Percentiles rank a stretch among this genome's conserved stretches.
These are phyloP conservation scores for Isabelozyma rhagii DNA, from an alignment of 805 yeast genomes.

Conservation along the genomic window DNA sequence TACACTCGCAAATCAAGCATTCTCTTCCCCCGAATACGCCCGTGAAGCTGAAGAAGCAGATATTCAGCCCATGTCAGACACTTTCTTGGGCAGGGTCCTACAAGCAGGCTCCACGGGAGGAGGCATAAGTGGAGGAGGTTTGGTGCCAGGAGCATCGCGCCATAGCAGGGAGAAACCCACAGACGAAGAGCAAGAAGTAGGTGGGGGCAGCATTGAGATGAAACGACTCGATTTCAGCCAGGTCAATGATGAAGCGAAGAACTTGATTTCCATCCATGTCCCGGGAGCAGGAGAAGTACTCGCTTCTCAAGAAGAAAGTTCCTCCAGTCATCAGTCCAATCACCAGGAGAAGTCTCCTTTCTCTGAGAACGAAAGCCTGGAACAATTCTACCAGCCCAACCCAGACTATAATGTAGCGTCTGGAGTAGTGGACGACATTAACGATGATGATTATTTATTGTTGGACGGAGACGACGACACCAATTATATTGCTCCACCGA, in stretches of 20 bases:
- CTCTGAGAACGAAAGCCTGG: slow-evolving; percentile 1
- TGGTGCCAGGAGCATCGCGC: slow-evolving; percentile 38
- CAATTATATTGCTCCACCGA: slow-evolving; percentile 36
- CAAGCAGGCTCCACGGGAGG: slow-evolving; percentile 19
- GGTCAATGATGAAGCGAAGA: slow-evolving; percentile 51
- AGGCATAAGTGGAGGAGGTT: slow-evolving; percentile 37
- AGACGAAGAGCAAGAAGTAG: slow-evolving; percentile 19
- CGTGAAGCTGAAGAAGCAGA: slow-evolving; percentile 9
- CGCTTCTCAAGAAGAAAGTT: not conserved
- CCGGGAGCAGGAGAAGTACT: slow-evolving; percentile 15
- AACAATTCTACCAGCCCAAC: slow-evolving; percentile 37
- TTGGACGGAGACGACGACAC: slow-evolving; percentile 30
- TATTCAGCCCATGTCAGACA: slow-evolving; percentile 24
- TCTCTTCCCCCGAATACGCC: slow-evolving; percentile 11
- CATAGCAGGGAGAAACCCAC: slow-evolving; percentile 9
- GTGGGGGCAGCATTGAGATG: slow-evolving; percentile 47
- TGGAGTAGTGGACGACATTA: slow-evolving; percentile 20
- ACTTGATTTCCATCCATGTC: slow-evolving; percentile 50
- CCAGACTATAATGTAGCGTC: slow-evolving; percentile 41
- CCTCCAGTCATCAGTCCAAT: not conserved
- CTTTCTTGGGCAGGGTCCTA: slow-evolving; percentile 38
- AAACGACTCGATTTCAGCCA: slow-evolving; percentile 39
- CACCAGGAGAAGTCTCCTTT: not conserved
- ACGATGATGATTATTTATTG: slow-evolving; percentile 25
- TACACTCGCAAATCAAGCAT: slow-evolving; percentile 31